Evolutionary conservation across 192 early-diverging fungal genomes (phyloP).

Genomic region (Backusella mclennaniae): DNA sequence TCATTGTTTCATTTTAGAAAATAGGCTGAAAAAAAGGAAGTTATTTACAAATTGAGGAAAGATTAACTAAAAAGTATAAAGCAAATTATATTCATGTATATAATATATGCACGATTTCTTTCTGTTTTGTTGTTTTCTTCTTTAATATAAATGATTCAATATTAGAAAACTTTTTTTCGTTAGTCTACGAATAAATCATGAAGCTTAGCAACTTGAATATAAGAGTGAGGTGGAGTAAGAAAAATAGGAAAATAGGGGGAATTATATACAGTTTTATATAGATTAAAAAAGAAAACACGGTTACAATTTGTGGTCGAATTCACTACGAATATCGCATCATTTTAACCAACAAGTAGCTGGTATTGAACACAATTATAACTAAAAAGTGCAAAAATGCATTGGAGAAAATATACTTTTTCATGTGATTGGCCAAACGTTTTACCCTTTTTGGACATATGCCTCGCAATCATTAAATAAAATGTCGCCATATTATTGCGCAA

Average conservation of each 20-base stretch:
- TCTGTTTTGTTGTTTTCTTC: not conserved
- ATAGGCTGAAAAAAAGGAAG: conserved; percentile 3
- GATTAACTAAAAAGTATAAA: not conserved
- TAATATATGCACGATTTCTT: not conserved
- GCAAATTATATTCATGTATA: not conserved
- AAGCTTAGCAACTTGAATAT: not conserved
- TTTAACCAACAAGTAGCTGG: not conserved
- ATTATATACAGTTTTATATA: not conserved
- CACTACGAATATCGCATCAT: conserved; percentile 1
- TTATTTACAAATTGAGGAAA: not conserved
- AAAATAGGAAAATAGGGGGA: not conserved
- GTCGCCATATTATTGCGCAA: conserved; percentile 23
- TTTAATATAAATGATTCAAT: not conserved
- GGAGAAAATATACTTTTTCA: not conserved
- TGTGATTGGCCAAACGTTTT: not conserved
- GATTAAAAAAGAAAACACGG: not conserved
- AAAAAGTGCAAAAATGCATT: not conserved
- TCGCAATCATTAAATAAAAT: conserved; percentile 21
- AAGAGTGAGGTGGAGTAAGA: not conserved
- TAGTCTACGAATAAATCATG: not conserved
- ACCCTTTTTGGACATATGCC: not conserved
- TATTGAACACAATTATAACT: not conserved
- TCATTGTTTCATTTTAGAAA: conserved; percentile 3
- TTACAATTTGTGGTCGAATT: not conserved
- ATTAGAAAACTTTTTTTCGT: not conserved